Percentiles rank a stretch among this genome's conserved stretches.
phyloP scores from a whole-genome alignment of 192 early-diverging fungal species.

The Mortierella claussenii region DNA sequence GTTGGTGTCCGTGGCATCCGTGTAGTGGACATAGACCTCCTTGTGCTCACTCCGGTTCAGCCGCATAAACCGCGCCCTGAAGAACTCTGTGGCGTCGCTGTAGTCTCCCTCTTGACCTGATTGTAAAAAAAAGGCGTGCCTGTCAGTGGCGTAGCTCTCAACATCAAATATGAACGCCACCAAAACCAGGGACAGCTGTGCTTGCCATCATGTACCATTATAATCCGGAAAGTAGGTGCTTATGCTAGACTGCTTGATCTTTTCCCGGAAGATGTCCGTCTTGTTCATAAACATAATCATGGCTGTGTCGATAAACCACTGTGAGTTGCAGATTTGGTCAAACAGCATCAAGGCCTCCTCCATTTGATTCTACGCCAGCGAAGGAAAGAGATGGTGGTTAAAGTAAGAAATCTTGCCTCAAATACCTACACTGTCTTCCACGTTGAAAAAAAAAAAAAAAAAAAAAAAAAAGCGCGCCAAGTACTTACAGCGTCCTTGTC shows the following conservation, averaged over 20 bases:
- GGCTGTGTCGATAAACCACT: constrained; percentile 68
- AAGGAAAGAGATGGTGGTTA: no score
- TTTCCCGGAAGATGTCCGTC: constrained; percentile 68
- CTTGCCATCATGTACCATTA: constrained; percentile 47
- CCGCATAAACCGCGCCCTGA: constrained; percentile 57
- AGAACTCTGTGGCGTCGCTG: constrained; percentile 52
- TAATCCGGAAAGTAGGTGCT: constrained; percentile 66
- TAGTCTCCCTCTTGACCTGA: constrained; percentile 49
- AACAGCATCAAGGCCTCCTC: constrained; percentile 69
- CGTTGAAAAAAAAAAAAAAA: constrained; percentile 3
- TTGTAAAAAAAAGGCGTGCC: background rate
- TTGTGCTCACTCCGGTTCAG: constrained; percentile 59
- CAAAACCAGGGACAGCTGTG: background rate
- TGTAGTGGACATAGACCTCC: constrained; percentile 65
- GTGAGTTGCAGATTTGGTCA: constrained; percentile 68
- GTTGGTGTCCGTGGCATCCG: constrained; percentile 64
- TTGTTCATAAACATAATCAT: constrained; percentile 75
- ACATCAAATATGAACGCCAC: no score
- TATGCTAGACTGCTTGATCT: constrained; percentile 61
- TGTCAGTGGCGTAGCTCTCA: no score
- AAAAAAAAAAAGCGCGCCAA: background rate
- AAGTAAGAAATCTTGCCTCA: no score
- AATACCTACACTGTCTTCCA: no score
- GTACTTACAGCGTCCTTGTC: constrained; percentile 55
- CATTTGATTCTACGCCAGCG: constrained; percentile 72